phyloP scores from a whole-genome alignment of 2,329 filamentous ascomycete species.

The Cadophora sp. region DNA sequence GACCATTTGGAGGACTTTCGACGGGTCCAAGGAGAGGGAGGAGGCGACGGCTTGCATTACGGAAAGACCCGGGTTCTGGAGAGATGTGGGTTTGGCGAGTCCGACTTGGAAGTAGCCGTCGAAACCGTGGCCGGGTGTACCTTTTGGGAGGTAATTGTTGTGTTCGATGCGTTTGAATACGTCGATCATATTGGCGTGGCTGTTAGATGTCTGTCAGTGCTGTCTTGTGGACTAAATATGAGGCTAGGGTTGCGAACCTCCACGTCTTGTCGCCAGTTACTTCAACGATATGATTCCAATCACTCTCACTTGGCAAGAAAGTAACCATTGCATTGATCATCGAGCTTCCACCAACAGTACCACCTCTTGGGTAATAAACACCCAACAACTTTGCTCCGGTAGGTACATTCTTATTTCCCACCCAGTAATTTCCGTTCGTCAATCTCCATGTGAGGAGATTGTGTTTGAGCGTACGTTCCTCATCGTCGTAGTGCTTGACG shows the following conservation, averaged over 20 bases:
- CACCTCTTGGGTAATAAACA: conserved; percentile 49
- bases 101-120: conserved; percentile 37
- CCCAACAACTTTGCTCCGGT: conserved; percentile 46
- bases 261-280: conserved; percentile 54
- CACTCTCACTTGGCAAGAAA: conserved; percentile 50
- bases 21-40: conserved; percentile 20
- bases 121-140: conserved; percentile 51
- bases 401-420: conserved; percentile 43
- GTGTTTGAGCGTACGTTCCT: conserved; percentile 52
- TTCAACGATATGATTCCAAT: conserved; percentile 51
- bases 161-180: conserved; percentile 52
- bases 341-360: conserved; percentile 49
- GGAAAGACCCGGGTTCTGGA: conserved; percentile 33
- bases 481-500: conserved; percentile 57
- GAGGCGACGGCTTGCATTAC: conserved; percentile 22
- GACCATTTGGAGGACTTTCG: conserved; percentile 30
- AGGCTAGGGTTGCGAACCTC: conserved; percentile 29
- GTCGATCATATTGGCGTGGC: conserved; percentile 49
- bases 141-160: conserved; percentile 50
- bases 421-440: conserved; percentile 32
- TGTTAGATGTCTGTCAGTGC: conserved; percentile 15
- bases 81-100: conserved; percentile 25
- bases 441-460: conserved; percentile 50
- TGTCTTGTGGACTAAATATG: neutral
- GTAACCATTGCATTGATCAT: conserved; percentile 48